Evolutionary conservation across 2,329 filamentous ascomycete species (phyloP), one percentile per base, ranked within the genome.

Genomic region (Kalaharituber pfeilii): DNA sequence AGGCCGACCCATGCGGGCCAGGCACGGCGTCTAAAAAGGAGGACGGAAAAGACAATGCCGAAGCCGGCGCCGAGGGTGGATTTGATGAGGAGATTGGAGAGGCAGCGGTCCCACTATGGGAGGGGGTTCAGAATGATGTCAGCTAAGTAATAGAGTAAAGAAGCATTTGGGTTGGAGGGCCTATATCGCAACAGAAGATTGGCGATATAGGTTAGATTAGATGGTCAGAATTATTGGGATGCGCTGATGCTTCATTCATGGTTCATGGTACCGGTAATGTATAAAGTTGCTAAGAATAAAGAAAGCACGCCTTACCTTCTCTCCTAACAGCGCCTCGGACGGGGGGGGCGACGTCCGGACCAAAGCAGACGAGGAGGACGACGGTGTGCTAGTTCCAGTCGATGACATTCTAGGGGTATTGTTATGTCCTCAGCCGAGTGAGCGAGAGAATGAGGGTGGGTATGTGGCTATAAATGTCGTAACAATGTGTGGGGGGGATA

Each of bases 291-390:
- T n/a, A n/a, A n/a, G n/a, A n/a, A n/a, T n/a, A n/a, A n/a, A n/a
- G n/a, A n/a, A n/a, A n/a, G n/a, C n/a, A n/a, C n/a, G n/a, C n/a
- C 24, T 47, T 80, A 95, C 91, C 87, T 98, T 98, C 74, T 98
- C 91, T 72, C 96, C 96, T 68, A 98, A 79, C 66, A 98, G 80
- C 67, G 89, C 86, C 76, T 98, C 91, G 76, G 89, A 96, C 73
- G 95, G 84, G 61, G 91, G 89, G 71, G 78, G 77, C 67, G 71
- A 78, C 65, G 86, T 80, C 70, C 82, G 77, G 68, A 84, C 76
- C 61, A 79, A 75, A 28, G 55, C 9, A 52, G 51, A 29, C 6
- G 13, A 15, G 18, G 49, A 29, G 20, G 30, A 29, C 29, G 28
- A 2, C n/a, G 27, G 22, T 18, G 42, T 15, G 51, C 36, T 44